phyloP scores from a whole-genome alignment of 1,284 basidiomycete genomes.

The Papiliotrema nemorosa region DNA sequence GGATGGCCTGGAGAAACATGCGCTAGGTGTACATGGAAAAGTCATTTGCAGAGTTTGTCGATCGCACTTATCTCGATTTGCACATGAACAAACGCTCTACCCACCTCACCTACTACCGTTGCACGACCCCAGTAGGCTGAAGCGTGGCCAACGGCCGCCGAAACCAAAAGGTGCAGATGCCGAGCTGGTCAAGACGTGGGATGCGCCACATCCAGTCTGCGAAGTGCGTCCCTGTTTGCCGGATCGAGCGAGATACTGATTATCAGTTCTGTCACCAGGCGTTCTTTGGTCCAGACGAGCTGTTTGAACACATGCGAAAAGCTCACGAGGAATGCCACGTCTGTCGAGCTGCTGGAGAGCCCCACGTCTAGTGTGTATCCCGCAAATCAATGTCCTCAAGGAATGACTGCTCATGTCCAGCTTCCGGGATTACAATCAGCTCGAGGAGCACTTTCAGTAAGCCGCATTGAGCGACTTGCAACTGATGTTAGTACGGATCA shows the following conservation, averaged over 20 bases:
- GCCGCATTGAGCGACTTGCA: neutral
- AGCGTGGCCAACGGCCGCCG: slow-evolving; percentile 50
- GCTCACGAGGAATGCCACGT: slow-evolving; percentile 95
- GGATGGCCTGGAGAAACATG: slow-evolving; percentile 73
- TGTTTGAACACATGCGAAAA: slow-evolving; percentile 92
- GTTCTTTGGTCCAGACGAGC: slow-evolving; percentile 86
- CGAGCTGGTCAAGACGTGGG: slow-evolving; percentile 46
- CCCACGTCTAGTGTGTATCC: slow-evolving; percentile 75
- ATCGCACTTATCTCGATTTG: slow-evolving; percentile 86
- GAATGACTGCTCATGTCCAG: too few relatives aligned
- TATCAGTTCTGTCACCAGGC: slow-evolving; percentile 77
- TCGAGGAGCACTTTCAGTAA: slow-evolving; percentile 56
- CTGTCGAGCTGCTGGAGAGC: slow-evolving; percentile 74
- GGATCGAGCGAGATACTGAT: neutral
- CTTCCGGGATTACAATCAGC: slow-evolving; percentile 70
- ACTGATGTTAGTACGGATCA: slow-evolving; percentile 54
- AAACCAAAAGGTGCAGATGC: slow-evolving; percentile 38
- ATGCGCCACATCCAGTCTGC: slow-evolving; percentile 50
- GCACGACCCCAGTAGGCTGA: slow-evolving; percentile 73
- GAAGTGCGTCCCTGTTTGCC: slow-evolving; percentile 49
- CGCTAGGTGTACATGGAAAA: slow-evolving; percentile 59
- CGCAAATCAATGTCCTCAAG: slow-evolving; percentile 1
- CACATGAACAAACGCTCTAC: slow-evolving; percentile 90
- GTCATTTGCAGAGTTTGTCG: slow-evolving; percentile 88
- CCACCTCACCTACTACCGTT: slow-evolving; percentile 63